Conservation (phyloP, 2,329 filamentous ascomycete genomes). For the Venturia oleaginea region DNA sequence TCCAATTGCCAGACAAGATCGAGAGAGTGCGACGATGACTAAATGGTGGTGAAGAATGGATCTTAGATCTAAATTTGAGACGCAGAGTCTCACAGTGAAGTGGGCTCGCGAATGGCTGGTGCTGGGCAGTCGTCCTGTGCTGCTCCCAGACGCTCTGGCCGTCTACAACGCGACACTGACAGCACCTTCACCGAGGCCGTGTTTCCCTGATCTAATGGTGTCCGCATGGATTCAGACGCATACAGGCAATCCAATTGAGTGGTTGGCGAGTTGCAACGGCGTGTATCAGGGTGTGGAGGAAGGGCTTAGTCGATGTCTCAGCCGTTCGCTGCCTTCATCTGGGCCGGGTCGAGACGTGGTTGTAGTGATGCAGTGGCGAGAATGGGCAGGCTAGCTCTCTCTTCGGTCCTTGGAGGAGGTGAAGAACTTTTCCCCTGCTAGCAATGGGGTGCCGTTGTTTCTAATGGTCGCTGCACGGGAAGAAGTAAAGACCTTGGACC, state of each 20-base stretch:
- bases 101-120: background rate
- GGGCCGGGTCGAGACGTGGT: background rate
- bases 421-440: background rate
- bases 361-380: background rate
- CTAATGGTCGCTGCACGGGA: background rate
- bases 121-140: background rate
- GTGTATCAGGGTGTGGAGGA: background rate
- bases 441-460: background rate
- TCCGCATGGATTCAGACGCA: background rate
- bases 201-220: background rate
- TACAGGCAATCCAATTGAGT: background rate
- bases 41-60: background rate
- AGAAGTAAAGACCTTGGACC: background rate
- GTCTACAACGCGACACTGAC: constrained; percentile 1
- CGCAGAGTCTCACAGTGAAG: background rate
- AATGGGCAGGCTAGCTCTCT: background rate
- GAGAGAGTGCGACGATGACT: background rate
- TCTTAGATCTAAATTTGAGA: background rate
- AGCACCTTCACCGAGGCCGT: background rate
- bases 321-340: background rate
- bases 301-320: background rate
- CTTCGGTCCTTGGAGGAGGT: background rate
- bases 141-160: background rate
- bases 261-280: background rate
- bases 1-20: background rate